A percentile compares a stretch with the other conserved stretches of the same genome.
Evolutionary conservation across 192 early-diverging fungal genomes (phyloP).

Genomic region (Chytriomyces sp.): DNA sequence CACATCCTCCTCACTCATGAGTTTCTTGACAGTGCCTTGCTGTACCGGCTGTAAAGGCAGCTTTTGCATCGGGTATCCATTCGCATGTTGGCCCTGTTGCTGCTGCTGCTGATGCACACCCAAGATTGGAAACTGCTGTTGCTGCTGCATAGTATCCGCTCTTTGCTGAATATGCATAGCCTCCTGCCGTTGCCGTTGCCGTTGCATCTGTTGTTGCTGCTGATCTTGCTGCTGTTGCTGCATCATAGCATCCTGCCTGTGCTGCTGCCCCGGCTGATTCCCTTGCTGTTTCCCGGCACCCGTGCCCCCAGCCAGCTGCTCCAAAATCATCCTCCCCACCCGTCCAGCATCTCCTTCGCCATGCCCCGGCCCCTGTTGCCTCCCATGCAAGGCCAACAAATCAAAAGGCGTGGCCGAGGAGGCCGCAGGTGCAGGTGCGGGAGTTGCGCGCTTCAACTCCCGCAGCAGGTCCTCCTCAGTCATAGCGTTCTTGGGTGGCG

Average conservation of each 20-base stretch:
- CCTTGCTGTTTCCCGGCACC: no score
- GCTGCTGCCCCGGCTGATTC: not conserved
- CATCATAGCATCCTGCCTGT: not conserved
- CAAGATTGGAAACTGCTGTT: not conserved
- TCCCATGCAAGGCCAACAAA: no score
- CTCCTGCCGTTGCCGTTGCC: not conserved
- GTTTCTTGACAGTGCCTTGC: constrained; percentile 2
- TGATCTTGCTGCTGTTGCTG: constrained; percentile 10
- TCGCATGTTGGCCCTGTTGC: not conserved
- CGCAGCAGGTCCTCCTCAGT: no score
- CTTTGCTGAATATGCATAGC: not conserved
- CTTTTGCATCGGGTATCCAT: not conserved
- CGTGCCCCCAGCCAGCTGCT: not conserved
- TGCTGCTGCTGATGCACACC: not conserved
- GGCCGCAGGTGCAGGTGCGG: no score
- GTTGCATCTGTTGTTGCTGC: constrained; percentile 18
- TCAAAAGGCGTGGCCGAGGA: no score
- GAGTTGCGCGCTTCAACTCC: no score
- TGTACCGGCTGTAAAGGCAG: not conserved
- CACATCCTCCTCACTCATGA: constrained; percentile 26
- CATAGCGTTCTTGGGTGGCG: no score
- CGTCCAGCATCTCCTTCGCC: not conserved
- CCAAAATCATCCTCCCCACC: not conserved
- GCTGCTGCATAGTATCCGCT: not conserved
- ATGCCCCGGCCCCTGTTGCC: not conserved